Conservation (phyloP, 352 stramenopile genomes). For the Phytophthora sansomeana region DNA sequence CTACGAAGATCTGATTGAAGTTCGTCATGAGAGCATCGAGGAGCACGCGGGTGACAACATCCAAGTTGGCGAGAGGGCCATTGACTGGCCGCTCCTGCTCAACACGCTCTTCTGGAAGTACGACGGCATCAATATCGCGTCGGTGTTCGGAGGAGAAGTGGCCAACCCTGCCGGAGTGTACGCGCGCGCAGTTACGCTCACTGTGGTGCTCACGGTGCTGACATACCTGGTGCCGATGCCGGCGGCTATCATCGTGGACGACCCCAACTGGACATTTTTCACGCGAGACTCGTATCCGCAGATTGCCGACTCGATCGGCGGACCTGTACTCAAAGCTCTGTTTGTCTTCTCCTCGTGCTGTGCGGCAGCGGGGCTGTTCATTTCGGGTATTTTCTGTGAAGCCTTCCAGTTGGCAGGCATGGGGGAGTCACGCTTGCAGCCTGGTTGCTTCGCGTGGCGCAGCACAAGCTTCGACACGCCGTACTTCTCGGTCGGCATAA, state of each 20-base stretch:
- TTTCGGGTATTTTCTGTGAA: constrained; percentile 92
- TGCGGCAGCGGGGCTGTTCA: constrained; percentile 89
- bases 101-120: constrained; percentile 96
- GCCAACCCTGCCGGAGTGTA: constrained; percentile 71
- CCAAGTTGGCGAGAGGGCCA: constrained; percentile 52
- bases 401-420: constrained; percentile 85
- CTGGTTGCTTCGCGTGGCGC: constrained; percentile 75
- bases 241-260: constrained; percentile 73
- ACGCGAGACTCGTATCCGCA: constrained; percentile 87
- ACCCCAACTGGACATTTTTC: constrained; percentile 84
- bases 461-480: constrained; percentile 47
- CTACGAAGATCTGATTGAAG: constrained; percentile 93
- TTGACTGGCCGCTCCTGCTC: constrained; percentile 81
- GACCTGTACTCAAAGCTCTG: constrained; percentile 84
- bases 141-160: constrained; percentile 86
- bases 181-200: constrained; percentile 44
- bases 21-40: constrained; percentile 52
- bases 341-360: constrained; percentile 83
- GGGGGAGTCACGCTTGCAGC: constrained; percentile 83
- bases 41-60: constrained; percentile 47
- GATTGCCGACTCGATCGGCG: constrained; percentile 84
- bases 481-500: constrained; percentile 49
- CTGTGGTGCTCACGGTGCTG: constrained; percentile 33
- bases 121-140: constrained; percentile 89
- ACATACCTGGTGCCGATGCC: constrained; percentile 74